Evolutionary conservation across 768 basidiomycete species (phyloP), one percentile per base, ranked within the genome.

Genomic region (Tricholoma furcatifolium): DNA sequence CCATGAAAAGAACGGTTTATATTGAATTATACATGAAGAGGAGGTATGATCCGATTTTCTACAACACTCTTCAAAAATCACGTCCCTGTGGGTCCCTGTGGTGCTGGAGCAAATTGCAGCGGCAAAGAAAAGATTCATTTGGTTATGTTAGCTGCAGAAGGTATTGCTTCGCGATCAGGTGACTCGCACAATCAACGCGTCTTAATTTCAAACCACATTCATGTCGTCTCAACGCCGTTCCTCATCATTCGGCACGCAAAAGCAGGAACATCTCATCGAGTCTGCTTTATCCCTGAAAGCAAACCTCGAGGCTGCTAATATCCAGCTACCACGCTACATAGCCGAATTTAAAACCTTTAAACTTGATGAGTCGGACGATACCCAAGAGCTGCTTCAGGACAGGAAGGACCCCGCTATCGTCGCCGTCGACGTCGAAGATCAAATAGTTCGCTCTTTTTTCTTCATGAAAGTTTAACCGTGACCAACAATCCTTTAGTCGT

Each of bases 1-100:
- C n/a, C n/a, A n/a, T n/a, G n/a, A n/a, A n/a, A n/a, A n/a, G n/a
- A n/a, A n/a, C n/a, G n/a, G n/a, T n/a, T n/a, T n/a, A n/a, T n/a
- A n/a, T n/a, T n/a, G n/a, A n/a, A n/a, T n/a, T n/a, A n/a, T n/a
- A n/a, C n/a, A n/a, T n/a, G n/a, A n/a, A n/a, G n/a, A n/a, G n/a
- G n/a, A n/a, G n/a, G n/a, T n/a, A n/a, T n/a, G n/a, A n/a, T n/a
- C n/a, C 82, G 80, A 69, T 96, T 96, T n/a, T 96, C 96, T 7
- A 98, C 94, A 18, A 98, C 94, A 30, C 90, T 92, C 70, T 96
- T 95, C 54, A 98, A 68, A 62, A 96, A 98, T 58, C 94, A 93
- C 0, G 92, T 93, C 0, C 94, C 94, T 8, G 84, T 78, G 21
- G 77, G 66, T 1, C 70, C 60, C 5, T 68, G 54, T 6, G 81